These are phyloP conservation scores for Chalciporus sphaerocephalus DNA, from an alignment of 768 basidiomycete species.

Conservation along the genomic window DNA sequence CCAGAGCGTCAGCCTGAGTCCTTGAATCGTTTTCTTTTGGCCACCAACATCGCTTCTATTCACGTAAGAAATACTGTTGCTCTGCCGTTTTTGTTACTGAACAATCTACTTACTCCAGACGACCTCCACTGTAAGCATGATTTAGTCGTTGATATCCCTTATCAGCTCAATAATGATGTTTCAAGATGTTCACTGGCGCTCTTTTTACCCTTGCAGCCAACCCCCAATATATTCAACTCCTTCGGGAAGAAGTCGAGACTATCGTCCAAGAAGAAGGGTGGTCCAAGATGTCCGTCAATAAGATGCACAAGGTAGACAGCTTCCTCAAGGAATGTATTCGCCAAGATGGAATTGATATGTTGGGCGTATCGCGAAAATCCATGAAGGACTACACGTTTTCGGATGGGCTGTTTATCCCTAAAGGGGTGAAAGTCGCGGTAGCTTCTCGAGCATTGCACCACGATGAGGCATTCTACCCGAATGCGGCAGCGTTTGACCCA, in stretches of 20 bases:
- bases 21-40: conserved; percentile 15
- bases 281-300: conserved; percentile 17
- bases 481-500: conserved; percentile 35
- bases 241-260: conserved; percentile 35
- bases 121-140: background rate
- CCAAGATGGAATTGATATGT: conserved; percentile 19
- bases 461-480: background rate
- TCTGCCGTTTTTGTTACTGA: too few species aligned
- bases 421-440: conserved; percentile 17
- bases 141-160: too few species aligned
- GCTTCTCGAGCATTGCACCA: background rate
- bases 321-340: conserved; percentile 36
- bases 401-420: conserved; percentile 34
- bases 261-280: conserved; percentile 24
- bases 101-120: background rate
- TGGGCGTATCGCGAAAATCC: conserved; percentile 30
- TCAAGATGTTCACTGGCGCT: too few species aligned
- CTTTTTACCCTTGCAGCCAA: background rate
- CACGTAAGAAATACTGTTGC: conserved; percentile 11
- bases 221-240: conserved; percentile 9
- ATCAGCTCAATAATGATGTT: too few species aligned
- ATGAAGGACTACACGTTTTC: conserved; percentile 31
- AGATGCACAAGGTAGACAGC: conserved; percentile 35
- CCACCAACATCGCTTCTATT: conserved; percentile 16
- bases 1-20: conserved; percentile 13